phyloP scores from a whole-genome alignment of 164 flowering plant genomes.

The Chimonanthus praecox region DNA sequence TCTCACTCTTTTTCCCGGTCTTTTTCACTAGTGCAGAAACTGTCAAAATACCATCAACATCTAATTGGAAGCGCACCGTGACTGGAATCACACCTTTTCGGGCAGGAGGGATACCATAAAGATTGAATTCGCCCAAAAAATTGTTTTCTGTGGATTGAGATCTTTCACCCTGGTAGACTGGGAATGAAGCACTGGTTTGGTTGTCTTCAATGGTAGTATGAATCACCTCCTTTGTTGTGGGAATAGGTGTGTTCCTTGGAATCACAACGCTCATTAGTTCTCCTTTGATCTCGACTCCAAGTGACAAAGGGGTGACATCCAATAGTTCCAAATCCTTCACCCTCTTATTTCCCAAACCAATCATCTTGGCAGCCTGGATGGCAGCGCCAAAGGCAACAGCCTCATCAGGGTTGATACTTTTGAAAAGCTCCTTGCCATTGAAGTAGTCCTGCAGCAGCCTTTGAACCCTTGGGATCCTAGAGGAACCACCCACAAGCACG shows the following conservation, averaged over 20 bases:
- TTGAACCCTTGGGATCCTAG: slow-evolving; percentile 2
- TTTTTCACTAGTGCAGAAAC: background rate
- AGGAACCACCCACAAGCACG: slow-evolving; percentile 1
- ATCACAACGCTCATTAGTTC: background rate
- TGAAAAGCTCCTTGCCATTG: slow-evolving; percentile 8
- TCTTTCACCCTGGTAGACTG: slow-evolving; percentile 3
- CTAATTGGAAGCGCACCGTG: background rate
- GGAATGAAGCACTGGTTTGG: background rate
- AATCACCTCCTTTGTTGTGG: background rate
- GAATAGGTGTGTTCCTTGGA: slow-evolving; percentile 8
- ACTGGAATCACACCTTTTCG: background rate
- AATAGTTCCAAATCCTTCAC: background rate
- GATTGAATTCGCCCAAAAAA: background rate
- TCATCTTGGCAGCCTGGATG: slow-evolving; percentile 8
- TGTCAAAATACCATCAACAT: slow-evolving; percentile 1
- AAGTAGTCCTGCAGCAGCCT: background rate
- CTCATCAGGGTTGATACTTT: slow-evolving; percentile 9
- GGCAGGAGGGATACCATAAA: background rate
- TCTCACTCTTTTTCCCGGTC: background rate
- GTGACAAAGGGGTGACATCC: slow-evolving; percentile 1
- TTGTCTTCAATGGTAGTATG: background rate
- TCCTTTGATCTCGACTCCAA: background rate
- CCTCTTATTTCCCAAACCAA: background rate
- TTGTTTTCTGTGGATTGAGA: background rate
- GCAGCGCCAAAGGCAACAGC: slow-evolving; percentile 12